Conservation (phyloP, 73 alveolate genomes). For the Blepharisma stoltei region DNA sequence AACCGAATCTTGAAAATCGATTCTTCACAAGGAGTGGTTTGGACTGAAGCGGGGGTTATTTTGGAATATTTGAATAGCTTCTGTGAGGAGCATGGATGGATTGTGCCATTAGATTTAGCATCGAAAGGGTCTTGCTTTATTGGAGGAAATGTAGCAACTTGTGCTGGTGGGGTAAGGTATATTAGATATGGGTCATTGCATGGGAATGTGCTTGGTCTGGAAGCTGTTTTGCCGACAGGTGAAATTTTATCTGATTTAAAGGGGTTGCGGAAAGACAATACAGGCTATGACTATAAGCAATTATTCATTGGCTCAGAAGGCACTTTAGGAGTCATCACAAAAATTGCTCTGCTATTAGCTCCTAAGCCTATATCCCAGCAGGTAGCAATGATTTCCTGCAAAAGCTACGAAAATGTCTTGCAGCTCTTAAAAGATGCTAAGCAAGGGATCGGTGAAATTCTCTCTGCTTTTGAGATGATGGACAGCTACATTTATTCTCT, state of each 20-base stretch:
- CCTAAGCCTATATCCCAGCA: constrained; percentile 39
- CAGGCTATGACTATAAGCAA: constrained; percentile 78
- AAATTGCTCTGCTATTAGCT: constrained; percentile 70
- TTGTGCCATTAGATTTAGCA: constrained; percentile 81
- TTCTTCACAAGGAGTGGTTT: constrained; percentile 49
- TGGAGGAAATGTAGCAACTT: constrained; percentile 88
- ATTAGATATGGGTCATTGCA: constrained; percentile 72
- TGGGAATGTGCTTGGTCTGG: constrained; percentile 70
- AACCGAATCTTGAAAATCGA: constrained; percentile 66
- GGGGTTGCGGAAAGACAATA: constrained; percentile 73
- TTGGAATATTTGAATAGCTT: constrained; percentile 52
- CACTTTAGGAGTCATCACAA: constrained; percentile 78
- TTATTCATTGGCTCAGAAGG: constrained; percentile 90
- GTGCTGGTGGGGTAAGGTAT: constrained; percentile 89
- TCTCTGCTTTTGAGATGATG: constrained; percentile 66
- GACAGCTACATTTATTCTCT: constrained; percentile 45
- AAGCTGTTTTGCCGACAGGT: constrained; percentile 76
- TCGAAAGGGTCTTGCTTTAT: constrained; percentile 87
- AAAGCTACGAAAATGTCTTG: constrained; percentile 43
- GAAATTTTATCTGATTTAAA: constrained; percentile 51
- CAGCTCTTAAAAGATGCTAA: constrained; percentile 49
- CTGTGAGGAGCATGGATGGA: constrained; percentile 45
- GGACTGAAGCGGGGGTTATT: constrained; percentile 74
- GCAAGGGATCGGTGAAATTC: constrained; percentile 35
- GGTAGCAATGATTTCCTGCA: constrained; percentile 35